A percentile compares a stretch with the other conserved stretches of the same genome.
phyloP scores from a whole-genome alignment of 441 rosid species.

The Pelargonium citronellum region DNA sequence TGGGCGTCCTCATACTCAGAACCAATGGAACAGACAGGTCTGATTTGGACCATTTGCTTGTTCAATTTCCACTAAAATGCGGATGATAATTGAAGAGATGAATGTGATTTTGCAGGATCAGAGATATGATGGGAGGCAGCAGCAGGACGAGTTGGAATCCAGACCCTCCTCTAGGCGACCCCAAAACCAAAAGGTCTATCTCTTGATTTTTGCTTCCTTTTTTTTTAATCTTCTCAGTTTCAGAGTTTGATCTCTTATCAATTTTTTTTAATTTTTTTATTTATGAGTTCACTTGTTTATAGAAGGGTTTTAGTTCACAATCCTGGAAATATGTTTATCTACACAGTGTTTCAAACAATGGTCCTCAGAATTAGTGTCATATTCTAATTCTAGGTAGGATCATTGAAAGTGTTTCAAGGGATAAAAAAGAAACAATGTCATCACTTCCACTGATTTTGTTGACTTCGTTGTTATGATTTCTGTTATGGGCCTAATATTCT shows the following conservation, averaged over 20 bases:
- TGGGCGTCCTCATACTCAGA: neutral
- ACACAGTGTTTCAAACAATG: no score
- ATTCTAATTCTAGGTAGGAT: no score
- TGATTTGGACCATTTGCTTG: neutral
- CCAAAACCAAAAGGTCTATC: neutral
- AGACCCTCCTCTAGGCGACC: neutral
- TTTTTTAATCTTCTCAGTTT: no score
- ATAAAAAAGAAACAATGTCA: no score
- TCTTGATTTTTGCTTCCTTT: no score
- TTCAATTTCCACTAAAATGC: neutral
- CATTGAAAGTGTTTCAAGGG: no score
- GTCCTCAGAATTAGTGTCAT: no score
- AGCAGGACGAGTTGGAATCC: neutral
- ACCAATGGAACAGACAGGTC: slow-evolving; percentile 3
- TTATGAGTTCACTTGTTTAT: neutral
- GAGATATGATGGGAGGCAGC: neutral
- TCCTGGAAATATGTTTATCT: neutral
- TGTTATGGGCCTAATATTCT: no score
- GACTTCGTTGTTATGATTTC: no score
- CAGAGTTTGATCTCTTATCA: neutral
- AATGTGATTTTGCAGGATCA: neutral
- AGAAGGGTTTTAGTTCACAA: neutral
- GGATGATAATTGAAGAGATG: neutral
- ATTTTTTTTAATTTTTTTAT: neutral
- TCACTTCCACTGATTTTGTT: no score